Conservation (phyloP, 768 basidiomycete species). For the Pleurotus cornucopiae region DNA sequence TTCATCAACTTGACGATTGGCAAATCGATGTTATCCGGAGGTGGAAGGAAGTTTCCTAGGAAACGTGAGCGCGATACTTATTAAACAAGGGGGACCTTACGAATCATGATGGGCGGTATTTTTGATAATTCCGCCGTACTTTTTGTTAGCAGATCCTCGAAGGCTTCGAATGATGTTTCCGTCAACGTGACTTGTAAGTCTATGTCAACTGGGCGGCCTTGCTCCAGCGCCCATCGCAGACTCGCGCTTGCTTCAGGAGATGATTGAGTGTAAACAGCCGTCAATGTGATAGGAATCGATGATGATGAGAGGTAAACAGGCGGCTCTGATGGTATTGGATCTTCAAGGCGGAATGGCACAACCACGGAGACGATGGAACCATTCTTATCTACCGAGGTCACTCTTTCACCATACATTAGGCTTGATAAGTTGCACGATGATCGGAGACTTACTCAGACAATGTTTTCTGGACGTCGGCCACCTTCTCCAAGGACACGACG, state of each 20-base stretch:
- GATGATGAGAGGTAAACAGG: constrained; percentile 33
- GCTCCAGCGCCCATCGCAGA: constrained; percentile 62
- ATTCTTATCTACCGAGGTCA: constrained; percentile 14
- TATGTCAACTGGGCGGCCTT: constrained; percentile 65
- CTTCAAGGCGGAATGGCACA: constrained; percentile 57
- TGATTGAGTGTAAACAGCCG: constrained; percentile 49
- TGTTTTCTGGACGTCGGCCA: constrained; percentile 33
- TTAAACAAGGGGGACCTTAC: constrained; percentile 32
- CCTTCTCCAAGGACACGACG: constrained; percentile 47
- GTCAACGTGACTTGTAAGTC: constrained; percentile 52
- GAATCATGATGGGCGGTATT: constrained; percentile 59
- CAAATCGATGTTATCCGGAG: constrained; percentile 64
- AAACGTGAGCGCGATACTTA: constrained; percentile 7
- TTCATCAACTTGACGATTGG: constrained; percentile 80
- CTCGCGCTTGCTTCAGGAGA: constrained; percentile 48
- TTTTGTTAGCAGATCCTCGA: constrained; percentile 71
- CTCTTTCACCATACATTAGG: constrained; percentile 1
- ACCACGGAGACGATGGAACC: constrained; percentile 51
- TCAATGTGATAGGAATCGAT: constrained; percentile 46
- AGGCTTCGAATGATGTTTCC: constrained; percentile 52
- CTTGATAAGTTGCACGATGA: background rate
- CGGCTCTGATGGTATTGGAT: constrained; percentile 35
- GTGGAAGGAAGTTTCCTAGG: constrained; percentile 75
- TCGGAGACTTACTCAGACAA: constrained; percentile 41
- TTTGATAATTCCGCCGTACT: constrained; percentile 43